A percentile compares a stretch with the other conserved stretches of the same genome.
These are phyloP conservation scores for Eleusine indica DNA, from an alignment of 176 grass and related monocot species.

Conservation along the genomic window DNA sequence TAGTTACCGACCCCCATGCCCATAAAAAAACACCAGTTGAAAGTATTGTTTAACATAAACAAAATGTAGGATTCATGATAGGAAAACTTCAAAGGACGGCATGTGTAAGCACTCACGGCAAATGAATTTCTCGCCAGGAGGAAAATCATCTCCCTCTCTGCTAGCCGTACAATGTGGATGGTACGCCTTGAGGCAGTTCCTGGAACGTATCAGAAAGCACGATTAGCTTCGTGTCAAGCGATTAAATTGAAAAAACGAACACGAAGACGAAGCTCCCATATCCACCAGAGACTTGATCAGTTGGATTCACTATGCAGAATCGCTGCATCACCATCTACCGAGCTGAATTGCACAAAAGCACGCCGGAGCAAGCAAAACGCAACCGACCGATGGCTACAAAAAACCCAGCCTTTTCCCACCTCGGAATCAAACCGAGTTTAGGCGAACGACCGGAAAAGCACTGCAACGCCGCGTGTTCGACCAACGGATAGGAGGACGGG, in stretches of 20 bases:
- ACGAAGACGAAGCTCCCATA: background rate
- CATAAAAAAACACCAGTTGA: background rate
- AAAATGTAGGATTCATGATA: background rate
- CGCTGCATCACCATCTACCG: background rate
- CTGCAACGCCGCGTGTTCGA: background rate
- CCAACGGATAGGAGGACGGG: background rate
- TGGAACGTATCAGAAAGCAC: slow-evolving; percentile 43
- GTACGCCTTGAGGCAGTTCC: slow-evolving; percentile 82
- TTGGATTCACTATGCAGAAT: background rate
- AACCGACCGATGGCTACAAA: background rate
- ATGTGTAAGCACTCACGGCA: slow-evolving; percentile 58
- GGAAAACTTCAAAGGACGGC: background rate
- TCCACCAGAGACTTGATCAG: slow-evolving; percentile 1
- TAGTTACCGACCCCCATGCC: background rate
- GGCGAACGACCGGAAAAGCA: background rate
- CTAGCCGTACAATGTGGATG: slow-evolving; percentile 58
- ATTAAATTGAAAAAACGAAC: background rate
- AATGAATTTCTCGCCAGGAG: slow-evolving; percentile 43
- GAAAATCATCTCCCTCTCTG: slow-evolving; percentile 30
- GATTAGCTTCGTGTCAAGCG: slow-evolving; percentile 4
- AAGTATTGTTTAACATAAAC: slow-evolving; percentile 13
- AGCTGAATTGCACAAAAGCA: slow-evolving; percentile 1
- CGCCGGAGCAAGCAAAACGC: background rate
- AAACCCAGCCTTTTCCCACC: background rate
- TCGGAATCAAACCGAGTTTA: background rate